phyloP scores from a whole-genome alignment of 148 eudicot genomes.

The Rhododendron williamsianum region DNA sequence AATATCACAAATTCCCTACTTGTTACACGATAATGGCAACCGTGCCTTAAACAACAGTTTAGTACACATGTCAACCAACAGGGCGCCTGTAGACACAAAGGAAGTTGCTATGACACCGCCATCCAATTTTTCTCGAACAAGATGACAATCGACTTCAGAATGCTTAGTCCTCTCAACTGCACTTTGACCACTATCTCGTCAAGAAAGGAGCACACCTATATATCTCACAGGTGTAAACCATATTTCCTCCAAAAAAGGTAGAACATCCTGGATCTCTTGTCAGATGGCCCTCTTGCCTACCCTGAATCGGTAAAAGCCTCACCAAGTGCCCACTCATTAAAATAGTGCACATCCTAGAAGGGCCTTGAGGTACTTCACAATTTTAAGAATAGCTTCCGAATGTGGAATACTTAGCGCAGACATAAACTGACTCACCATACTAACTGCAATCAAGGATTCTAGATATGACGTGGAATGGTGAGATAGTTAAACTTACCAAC shows the following conservation, averaged over 20 bases:
- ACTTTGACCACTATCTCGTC: neutral
- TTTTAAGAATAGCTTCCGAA: no score
- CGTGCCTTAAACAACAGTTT: neutral
- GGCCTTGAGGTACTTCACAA: no score
- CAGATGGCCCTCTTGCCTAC: neutral
- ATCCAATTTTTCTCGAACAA: neutral
- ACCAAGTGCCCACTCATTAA: neutral
- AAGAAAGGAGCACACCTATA: neutral
- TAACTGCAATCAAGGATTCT: no score
- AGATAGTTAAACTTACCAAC: neutral
- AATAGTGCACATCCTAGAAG: neutral
- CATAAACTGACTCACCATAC: no score
- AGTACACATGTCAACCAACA: neutral
- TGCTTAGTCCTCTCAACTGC: neutral
- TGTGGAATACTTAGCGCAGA: no score
- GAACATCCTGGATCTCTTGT: neutral
- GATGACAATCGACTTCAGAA: neutral
- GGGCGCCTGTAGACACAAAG: neutral
- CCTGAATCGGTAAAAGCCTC: neutral
- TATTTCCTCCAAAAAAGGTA: no score
- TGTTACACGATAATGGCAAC: neutral
- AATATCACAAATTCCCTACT: neutral
- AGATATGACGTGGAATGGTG: no score
- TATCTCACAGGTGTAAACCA: neutral
- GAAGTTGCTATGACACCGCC: neutral